Conservation (phyloP, 805 yeast species). For the Lachancea kluyveri region DNA sequence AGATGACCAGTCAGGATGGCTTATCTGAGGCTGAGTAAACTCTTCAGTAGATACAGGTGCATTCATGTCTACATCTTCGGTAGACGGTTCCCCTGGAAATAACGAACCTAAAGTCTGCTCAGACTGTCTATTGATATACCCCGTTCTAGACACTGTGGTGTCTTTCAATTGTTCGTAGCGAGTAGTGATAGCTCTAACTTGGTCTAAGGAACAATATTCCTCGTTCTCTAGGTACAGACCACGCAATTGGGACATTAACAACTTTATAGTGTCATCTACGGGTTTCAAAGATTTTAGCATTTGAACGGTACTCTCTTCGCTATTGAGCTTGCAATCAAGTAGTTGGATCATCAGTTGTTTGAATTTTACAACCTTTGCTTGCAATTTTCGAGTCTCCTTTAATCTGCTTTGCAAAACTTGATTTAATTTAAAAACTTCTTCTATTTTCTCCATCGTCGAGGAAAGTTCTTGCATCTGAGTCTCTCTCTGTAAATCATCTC, state of each 20-base stretch:
- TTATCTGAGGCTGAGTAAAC: background rate
- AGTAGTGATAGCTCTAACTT: constrained; percentile 8
- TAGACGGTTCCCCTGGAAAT: no score
- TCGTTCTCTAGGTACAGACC: constrained; percentile 23
- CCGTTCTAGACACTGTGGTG: constrained; percentile 6
- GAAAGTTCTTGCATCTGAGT: constrained; percentile 12
- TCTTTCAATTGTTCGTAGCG: constrained; percentile 2
- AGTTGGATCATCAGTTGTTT: constrained; percentile 11
- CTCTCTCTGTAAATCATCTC: constrained; percentile 8
- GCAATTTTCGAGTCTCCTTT: constrained; percentile 11
- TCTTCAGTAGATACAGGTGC: background rate
- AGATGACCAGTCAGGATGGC: constrained; percentile 7
- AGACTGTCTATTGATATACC: constrained; percentile 4
- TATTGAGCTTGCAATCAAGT: constrained; percentile 10
- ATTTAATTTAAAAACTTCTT: constrained; percentile 15
- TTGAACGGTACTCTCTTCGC: constrained; percentile 8
- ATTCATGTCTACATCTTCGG: no score
- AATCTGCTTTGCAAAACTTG: constrained; percentile 14
- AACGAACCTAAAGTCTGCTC: constrained; percentile 1
- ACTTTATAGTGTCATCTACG: constrained; percentile 23
- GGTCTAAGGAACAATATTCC: constrained; percentile 21
- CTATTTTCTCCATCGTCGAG: constrained; percentile 18
- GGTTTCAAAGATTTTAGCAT: constrained; percentile 22
- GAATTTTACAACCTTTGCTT: constrained; percentile 20
- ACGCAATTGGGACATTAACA: constrained; percentile 20